Percentiles rank a stretch among this genome's conserved stretches.
These are phyloP conservation scores for Colletotrichum brevisporum DNA, from an alignment of 2,329 filamentous ascomycete species.

Conservation along the genomic window DNA sequence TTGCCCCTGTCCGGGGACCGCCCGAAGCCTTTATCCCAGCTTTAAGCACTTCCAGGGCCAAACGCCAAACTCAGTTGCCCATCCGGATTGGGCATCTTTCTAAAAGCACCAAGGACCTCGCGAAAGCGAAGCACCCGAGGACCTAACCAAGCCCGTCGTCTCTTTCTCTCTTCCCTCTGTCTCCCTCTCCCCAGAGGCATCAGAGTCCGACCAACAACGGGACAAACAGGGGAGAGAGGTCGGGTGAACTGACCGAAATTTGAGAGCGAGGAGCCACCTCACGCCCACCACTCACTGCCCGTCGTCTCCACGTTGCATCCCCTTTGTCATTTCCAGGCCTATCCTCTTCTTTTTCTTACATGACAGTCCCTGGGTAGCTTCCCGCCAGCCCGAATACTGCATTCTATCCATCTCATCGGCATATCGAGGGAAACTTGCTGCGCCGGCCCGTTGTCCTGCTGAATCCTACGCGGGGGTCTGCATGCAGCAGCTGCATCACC, in stretches of 20 bases:
- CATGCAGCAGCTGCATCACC: slow-evolving; percentile 8
- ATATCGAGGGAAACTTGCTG: slow-evolving; percentile 15
- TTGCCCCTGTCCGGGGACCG: slow-evolving; percentile 37
- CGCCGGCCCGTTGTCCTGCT: slow-evolving; percentile 16
- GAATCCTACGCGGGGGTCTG: slow-evolving; percentile 20
- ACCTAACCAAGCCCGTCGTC: neutral
- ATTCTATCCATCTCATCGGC: neutral
- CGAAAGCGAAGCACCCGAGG: slow-evolving; percentile 14
- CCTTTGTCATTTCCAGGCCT: slow-evolving; percentile 26
- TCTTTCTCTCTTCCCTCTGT: neutral
- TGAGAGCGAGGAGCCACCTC: slow-evolving; percentile 10
- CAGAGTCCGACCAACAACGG: too few species aligned
- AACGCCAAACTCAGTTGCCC: slow-evolving; percentile 14
- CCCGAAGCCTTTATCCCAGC: slow-evolving; percentile 33
- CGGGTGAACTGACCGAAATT: slow-evolving; percentile 1
- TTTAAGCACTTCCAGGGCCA: neutral
- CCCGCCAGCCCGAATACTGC: neutral
- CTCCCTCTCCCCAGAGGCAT: neutral
- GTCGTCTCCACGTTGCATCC: slow-evolving; percentile 36
- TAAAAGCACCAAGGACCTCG: neutral
- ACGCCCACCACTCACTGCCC: neutral
- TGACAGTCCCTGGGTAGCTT: neutral
- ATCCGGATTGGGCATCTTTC: slow-evolving; percentile 5
- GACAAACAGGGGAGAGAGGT: neutral
- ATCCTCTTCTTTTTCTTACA: slow-evolving; percentile 19